These are phyloP conservation scores for Davidsoniella australis DNA, from an alignment of 2,329 filamentous ascomycete species.

Conservation along the genomic window DNA sequence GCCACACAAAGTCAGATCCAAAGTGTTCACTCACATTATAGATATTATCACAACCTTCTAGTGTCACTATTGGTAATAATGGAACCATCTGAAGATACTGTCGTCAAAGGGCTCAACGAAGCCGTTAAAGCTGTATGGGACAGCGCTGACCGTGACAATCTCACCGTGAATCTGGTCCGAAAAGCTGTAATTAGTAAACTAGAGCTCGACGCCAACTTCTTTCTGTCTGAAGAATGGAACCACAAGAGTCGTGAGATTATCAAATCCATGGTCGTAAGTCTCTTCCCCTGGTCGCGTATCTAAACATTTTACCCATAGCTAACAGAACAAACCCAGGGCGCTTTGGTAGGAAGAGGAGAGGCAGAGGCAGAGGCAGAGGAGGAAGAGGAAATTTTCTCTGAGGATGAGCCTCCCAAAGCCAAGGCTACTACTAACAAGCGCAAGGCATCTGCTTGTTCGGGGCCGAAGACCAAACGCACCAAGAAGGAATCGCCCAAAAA, in stretches of 20 bases:
- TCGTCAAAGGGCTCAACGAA: conserved; percentile 30
- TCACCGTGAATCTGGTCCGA: conserved; percentile 41
- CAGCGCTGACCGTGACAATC: conserved; percentile 23
- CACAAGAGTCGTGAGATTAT: conserved; percentile 40
- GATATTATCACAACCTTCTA: too few relatives aligned
- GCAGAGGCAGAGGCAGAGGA: background rate
- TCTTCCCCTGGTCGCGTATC: background rate
- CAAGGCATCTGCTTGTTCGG: conserved; percentile 18
- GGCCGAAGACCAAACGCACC: conserved; percentile 9
- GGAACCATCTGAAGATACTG: conserved; percentile 24
- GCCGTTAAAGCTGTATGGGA: conserved; percentile 30
- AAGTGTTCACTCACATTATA: too few relatives aligned
- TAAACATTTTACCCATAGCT: background rate
- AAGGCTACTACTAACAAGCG: conserved; percentile 17
- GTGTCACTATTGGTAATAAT: conserved; percentile 16
- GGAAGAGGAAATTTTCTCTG: conserved; percentile 5
- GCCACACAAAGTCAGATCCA: too few relatives aligned
- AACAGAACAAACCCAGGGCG: background rate
- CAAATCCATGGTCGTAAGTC: conserved; percentile 34
- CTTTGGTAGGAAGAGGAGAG: background rate
- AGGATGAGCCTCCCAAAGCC: conserved; percentile 3
- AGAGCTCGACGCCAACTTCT: conserved; percentile 32
- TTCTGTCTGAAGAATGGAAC: conserved; percentile 36
- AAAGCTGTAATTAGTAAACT: conserved; percentile 32
- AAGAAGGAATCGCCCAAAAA: conserved; percentile 11